These are phyloP conservation scores for Aspergillus wentii DNA, from an alignment of 495 filamentous ascomycete species.

Conservation along the genomic window DNA sequence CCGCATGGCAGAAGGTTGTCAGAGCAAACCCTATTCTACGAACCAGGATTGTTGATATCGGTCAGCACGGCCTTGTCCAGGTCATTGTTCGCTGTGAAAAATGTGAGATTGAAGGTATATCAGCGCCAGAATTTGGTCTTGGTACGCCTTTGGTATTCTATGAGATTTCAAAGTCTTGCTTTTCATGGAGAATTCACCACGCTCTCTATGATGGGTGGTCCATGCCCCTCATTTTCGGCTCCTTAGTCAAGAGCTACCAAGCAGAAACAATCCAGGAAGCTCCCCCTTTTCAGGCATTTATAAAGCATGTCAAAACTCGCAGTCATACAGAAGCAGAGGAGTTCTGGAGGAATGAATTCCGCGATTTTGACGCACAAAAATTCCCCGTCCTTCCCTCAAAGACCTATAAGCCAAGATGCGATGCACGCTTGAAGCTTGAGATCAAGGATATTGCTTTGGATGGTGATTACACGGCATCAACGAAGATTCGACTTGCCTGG, in stretches of 20 bases:
- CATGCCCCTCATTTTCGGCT: constrained; percentile 37
- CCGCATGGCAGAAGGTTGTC: constrained; percentile 32
- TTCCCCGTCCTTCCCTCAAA: constrained; percentile 8
- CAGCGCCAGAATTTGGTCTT: not conserved
- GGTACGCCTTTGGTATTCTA: not conserved
- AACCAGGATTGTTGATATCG: constrained; percentile 30
- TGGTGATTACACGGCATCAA: not conserved
- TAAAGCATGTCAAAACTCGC: constrained; percentile 6
- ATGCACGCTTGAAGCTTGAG: too few species aligned
- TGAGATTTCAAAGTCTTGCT: not conserved
- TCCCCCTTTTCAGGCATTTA: not conserved
- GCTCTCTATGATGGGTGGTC: constrained; percentile 58
- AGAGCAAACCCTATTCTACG: constrained; percentile 30
- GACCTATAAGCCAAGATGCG: constrained; percentile 11
- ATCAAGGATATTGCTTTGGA: not conserved
- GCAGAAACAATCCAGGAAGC: constrained; percentile 19
- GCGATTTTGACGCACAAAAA: not conserved
- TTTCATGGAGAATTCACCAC: constrained; percentile 60
- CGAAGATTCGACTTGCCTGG: constrained; percentile 41
- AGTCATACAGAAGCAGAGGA: not conserved
- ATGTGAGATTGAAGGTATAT: not conserved
- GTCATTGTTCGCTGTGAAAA: constrained; percentile 4
- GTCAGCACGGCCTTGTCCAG: constrained; percentile 12
- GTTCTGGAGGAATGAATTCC: constrained; percentile 5
- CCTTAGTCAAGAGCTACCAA: constrained; percentile 40